Percentiles rank a stretch among this genome's conserved stretches.
Evolutionary conservation across 495 filamentous ascomycete species (phyloP).

Genomic region (Podospora pseudoanserina): DNA sequence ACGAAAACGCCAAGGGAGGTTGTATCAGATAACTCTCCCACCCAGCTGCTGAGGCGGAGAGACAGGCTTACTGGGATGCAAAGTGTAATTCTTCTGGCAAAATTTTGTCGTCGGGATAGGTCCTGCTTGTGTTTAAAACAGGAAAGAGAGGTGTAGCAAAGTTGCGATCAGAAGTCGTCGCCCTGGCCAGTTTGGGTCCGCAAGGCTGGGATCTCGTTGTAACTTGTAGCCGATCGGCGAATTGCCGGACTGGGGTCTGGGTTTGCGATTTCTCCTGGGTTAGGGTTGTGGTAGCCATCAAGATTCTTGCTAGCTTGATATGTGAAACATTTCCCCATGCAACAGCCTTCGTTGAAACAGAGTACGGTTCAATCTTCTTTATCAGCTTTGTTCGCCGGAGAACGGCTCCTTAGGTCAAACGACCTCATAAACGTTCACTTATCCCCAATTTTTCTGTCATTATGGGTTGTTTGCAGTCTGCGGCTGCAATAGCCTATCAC

Average conservation of each 20-base stretch:
- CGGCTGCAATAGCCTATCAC: too few relatives aligned
- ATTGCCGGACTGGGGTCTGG: not conserved
- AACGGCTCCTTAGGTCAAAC: not conserved
- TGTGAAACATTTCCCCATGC: too few relatives aligned
- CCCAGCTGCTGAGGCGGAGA: too few relatives aligned
- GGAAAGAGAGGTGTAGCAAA: not conserved
- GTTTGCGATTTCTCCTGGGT: not conserved
- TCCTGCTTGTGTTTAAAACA: not conserved
- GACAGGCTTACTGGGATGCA: not conserved
- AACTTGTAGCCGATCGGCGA: not conserved
- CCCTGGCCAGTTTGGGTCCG: not conserved
- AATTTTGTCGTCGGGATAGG: not conserved
- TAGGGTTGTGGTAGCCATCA: not conserved
- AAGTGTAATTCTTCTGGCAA: not conserved
- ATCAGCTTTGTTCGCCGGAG: not conserved
- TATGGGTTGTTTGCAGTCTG: too few relatives aligned
- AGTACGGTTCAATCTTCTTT: not conserved
- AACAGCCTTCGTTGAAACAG: not conserved
- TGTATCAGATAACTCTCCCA: too few relatives aligned
- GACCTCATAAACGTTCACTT: not conserved
- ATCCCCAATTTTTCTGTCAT: not conserved
- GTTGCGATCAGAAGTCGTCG: not conserved
- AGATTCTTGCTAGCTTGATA: not conserved
- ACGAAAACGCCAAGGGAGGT: not conserved
- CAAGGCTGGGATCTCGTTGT: not conserved